phyloP scores from a whole-genome alignment of 805 yeast genomes.

The Teunomyces lycoperdinae region DNA sequence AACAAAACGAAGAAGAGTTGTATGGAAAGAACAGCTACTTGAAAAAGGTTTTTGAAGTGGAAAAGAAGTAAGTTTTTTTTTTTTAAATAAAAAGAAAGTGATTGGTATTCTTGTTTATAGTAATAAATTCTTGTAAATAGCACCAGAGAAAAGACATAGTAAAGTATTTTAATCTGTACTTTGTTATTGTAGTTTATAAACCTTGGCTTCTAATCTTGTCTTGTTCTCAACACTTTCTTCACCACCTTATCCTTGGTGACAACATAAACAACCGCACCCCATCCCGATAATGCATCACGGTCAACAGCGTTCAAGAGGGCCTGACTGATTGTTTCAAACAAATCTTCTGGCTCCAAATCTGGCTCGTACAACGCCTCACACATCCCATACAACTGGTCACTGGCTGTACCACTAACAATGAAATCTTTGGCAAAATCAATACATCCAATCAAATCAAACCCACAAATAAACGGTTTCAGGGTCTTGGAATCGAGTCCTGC shows the following conservation, averaged over 20 bases:
- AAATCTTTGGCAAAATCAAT: constrained; percentile 94
- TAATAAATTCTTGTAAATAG: background rate
- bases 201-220: constrained; percentile 70
- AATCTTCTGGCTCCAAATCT: constrained; percentile 86
- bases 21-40: constrained; percentile 74
- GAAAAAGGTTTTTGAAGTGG: constrained; percentile 55
- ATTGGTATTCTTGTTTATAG: constrained; percentile 1
- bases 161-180: too few relatives aligned
- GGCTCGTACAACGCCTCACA: constrained; percentile 97
- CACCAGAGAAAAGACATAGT: too few relatives aligned
- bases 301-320: constrained; percentile 92
- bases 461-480: constrained; percentile 85
- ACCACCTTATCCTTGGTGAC: constrained; percentile 89
- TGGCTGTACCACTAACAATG: constrained; percentile 92
- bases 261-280: constrained; percentile 96
- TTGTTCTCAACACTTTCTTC: constrained; percentile 83
- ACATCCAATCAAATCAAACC: constrained; percentile 95
- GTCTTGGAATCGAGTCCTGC: constrained; percentile 89
- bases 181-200: background rate
- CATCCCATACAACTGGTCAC: constrained; percentile 98
- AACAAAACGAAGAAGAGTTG: constrained; percentile 67
- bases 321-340: constrained; percentile 93
- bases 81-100: too few relatives aligned
- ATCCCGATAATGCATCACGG: constrained; percentile 95
- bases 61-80: constrained; percentile 7